Percentiles rank a stretch among this genome's conserved stretches.
Evolutionary conservation across 441 rosid genomes (phyloP).

Genomic region (Gossypium davidsonii): DNA sequence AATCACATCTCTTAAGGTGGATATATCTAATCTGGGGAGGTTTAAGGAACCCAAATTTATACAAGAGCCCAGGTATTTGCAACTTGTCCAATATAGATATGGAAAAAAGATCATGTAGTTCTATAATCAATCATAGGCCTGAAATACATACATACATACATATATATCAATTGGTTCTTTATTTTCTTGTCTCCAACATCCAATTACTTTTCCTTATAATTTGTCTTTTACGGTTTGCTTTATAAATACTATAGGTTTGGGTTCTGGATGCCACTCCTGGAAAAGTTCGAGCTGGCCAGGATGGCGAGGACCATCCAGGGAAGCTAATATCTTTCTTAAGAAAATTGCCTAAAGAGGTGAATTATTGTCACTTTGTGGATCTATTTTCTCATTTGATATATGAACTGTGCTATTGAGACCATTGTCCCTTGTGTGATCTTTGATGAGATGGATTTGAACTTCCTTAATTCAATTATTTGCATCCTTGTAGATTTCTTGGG

Average conservation of each 20-base stretch:
- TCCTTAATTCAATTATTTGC: conserved; percentile 6
- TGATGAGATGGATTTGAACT: neutral
- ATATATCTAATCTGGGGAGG: conserved; percentile 2
- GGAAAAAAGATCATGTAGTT: neutral
- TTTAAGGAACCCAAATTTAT: neutral
- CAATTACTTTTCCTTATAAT: neutral
- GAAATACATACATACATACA: neutral
- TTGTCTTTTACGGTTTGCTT: neutral
- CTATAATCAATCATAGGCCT: neutral
- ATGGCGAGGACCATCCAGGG: conserved; percentile 88
- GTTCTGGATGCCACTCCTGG: conserved; percentile 97
- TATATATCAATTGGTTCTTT: neutral
- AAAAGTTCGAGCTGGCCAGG: conserved; percentile 76
- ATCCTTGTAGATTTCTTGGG: neutral
- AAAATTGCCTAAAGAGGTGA: conserved; percentile 67
- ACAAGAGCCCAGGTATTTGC: neutral
- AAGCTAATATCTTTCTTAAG: conserved; percentile 69
- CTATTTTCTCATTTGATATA: neutral
- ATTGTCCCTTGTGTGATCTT: conserved; percentile 1
- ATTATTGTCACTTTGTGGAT: neutral
- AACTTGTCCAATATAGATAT: neutral
- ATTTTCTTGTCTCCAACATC: neutral
- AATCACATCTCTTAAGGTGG: neutral
- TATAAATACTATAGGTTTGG: conserved; percentile 55
- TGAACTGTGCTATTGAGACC: neutral